Evolutionary conservation across 441 rosid genomes (phyloP), one percentile per base, ranked within the genome.

Genomic region (Euphorbia schlechtendalii): DNA sequence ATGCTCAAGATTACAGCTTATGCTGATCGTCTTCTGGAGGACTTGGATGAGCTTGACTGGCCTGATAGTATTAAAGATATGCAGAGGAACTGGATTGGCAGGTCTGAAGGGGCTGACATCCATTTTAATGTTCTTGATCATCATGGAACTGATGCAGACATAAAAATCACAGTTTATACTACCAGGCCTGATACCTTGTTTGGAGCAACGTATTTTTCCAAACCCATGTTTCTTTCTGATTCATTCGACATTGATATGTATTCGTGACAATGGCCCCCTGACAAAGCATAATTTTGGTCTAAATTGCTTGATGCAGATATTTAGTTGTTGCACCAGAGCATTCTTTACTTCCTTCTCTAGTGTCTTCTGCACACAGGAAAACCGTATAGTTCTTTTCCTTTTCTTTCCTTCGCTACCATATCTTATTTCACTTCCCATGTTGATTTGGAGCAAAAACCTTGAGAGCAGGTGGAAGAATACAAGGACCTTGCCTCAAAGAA

Each of bases 21-120:
- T 64, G 97, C 95, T 73, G 97, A 90, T 75, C 90, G 92, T 57
- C 97, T 90, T 80, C 89, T 88, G 41, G 86, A 90, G 73, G 99
- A 93, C 82, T 75, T 93, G 66, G 95, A 90, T 66, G 96, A 87
- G 5, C 93, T 93, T 18, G 90, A 93, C 52, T 93, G 97, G 97
- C 97, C 97, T 71, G 99, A 93, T 69, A 90, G 92, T 54, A 57
- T 90, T 65, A 90, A 88, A 77, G 97, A 93, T 72, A 93, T 88
- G 96, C 97, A 93, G 70, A 76, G 96, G 74, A 93, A 93, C 78
- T 90, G 97, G 97, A 90, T 90, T 48, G 99, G 97, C 68, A 87
- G 87, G 79, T 93, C 96, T 22, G 96, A 89, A 72, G 99, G 99
- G 51, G 93, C 92, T 48, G 94, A 90, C 66, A 41, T 90, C 81